Conservation (phyloP, 495 filamentous ascomycete species). For the Tuber aestivum region DNA sequence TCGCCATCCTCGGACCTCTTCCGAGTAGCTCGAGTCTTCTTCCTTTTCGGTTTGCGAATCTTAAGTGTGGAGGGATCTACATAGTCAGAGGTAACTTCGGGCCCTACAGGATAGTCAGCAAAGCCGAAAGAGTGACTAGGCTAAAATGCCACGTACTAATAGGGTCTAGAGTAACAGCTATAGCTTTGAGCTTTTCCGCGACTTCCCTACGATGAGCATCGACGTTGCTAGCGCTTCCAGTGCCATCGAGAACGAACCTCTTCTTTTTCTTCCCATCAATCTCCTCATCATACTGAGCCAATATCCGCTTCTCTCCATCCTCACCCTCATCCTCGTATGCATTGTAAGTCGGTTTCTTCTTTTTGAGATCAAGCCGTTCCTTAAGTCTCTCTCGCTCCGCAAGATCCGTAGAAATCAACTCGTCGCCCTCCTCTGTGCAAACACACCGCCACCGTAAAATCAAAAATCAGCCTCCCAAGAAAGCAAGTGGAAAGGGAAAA, state of each 20-base stretch:
- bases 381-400: conserved; percentile 69
- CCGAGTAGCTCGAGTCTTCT: conserved; percentile 70
- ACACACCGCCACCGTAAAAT: background rate
- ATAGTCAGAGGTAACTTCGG: conserved; percentile 76
- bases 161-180: conserved; percentile 70
- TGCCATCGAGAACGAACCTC: conserved; percentile 73
- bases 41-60: conserved; percentile 89
- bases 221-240: conserved; percentile 60
- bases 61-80: conserved; percentile 78
- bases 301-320: conserved; percentile 57
- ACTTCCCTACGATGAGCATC: conserved; percentile 55
- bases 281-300: conserved; percentile 91
- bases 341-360: conserved; percentile 85
- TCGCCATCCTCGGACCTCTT: conserved; percentile 67
- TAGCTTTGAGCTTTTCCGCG: conserved; percentile 57
- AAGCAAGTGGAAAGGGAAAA: background rate
- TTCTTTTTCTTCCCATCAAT: conserved; percentile 89
- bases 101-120: conserved; percentile 43
- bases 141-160: conserved; percentile 45
- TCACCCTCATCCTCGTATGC: conserved; percentile 64
- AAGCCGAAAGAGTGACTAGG: conserved; percentile 5
- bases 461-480: conserved; percentile 5
- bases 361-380: conserved; percentile 78
- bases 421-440: conserved; percentile 71
- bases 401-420: conserved; percentile 77